phyloP scores from a whole-genome alignment of 148 eudicot species.

The Cornus controversa region DNA sequence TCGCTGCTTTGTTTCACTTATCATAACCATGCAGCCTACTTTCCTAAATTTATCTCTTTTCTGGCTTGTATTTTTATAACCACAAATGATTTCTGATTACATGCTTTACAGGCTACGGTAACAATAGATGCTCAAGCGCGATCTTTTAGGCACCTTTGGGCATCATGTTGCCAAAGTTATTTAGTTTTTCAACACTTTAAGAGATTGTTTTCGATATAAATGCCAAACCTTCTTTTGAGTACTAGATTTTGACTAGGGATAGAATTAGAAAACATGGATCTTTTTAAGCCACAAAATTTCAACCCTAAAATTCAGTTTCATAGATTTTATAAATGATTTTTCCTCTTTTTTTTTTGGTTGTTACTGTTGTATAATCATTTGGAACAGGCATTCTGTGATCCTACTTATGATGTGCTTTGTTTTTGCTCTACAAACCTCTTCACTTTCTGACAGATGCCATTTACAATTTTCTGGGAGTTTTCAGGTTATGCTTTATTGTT shows the following conservation, averaged over 20 bases:
- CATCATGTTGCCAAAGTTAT: no score
- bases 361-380: not conserved
- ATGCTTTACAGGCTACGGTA: not conserved
- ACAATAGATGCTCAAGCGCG: not conserved
- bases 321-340: not conserved
- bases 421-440: no score
- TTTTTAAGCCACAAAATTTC: no score
- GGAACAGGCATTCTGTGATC: not conserved
- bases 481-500: conserved; percentile 27
- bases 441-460: not conserved
- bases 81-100: not conserved
- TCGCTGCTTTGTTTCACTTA: not conserved
- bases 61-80: not conserved
- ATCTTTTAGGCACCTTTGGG: no score
- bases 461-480: conserved; percentile 2
- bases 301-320: not conserved
- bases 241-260: not conserved
- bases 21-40: not conserved
- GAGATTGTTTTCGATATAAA: not conserved
- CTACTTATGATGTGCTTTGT: not conserved
- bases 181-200: not conserved
- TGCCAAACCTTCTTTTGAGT: not conserved
- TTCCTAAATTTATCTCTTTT: not conserved
- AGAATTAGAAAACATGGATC: not conserved
- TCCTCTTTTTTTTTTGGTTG: no score